Evolutionary conservation across 202 grass and related monocot genomes (phyloP).

Genomic region (Eragrostis tef): DNA sequence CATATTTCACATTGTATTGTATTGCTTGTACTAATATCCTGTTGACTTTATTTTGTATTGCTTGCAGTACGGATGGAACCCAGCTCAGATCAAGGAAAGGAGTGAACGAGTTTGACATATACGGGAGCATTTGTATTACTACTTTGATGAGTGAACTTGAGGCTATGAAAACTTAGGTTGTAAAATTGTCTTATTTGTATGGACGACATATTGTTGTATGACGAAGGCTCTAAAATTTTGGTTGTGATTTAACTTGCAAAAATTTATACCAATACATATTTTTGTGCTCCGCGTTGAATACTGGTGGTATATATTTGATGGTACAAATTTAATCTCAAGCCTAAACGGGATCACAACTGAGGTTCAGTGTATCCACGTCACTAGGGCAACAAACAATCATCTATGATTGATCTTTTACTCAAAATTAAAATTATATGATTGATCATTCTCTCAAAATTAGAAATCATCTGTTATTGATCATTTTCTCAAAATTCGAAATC

Average conservation of each 20-base stretch:
- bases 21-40: neutral
- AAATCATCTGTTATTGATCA: too few relatives aligned
- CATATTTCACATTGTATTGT: neutral
- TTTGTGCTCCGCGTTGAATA: too few relatives aligned
- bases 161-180: constrained; percentile 2
- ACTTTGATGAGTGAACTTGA: constrained; percentile 27
- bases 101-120: constrained; percentile 13
- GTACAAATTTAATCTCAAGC: neutral
- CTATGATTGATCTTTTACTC: neutral
- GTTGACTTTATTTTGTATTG: constrained; percentile 15
- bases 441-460: too few relatives aligned
- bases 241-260: neutral
- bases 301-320: neutral
- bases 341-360: neutral
- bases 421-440: too few relatives aligned
- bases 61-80: constrained; percentile 33
- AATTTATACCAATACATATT: too few relatives aligned
- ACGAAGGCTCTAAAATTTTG: constrained; percentile 17
- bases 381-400: neutral
- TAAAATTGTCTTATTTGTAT: neutral
- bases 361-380: neutral
- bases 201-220: neutral
- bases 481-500: too few relatives aligned
- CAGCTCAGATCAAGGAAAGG: neutral
- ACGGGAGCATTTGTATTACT: constrained; percentile 44